A percentile compares a stretch with the other conserved stretches of the same genome.
Conservation (phyloP, 441 rosid genomes). For the Rhodomyrtus psidioides region DNA sequence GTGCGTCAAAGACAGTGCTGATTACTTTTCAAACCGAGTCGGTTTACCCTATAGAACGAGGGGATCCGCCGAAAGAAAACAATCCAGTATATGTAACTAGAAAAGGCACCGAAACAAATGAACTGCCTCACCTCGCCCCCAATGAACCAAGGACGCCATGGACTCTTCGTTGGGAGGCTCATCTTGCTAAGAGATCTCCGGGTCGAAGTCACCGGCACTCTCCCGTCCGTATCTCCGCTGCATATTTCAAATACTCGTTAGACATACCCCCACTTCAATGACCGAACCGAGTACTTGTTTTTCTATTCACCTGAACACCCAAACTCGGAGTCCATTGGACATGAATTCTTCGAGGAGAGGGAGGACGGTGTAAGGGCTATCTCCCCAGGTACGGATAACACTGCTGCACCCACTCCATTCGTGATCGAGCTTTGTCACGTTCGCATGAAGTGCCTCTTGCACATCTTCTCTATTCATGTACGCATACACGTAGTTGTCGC, state of each 20-base stretch:
- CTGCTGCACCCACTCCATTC: slow-evolving; percentile 19
- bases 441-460: slow-evolving; percentile 78
- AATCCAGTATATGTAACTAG: neutral
- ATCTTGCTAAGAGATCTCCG: slow-evolving; percentile 42
- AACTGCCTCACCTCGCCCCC: neutral
- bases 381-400: slow-evolving; percentile 36
- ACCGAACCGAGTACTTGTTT: neutral
- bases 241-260: slow-evolving; percentile 1
- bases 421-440: slow-evolving; percentile 44
- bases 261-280: neutral
- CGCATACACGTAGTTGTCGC: slow-evolving; percentile 48
- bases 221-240: slow-evolving; percentile 82
- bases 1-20: neutral
- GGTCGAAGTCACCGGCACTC: slow-evolving; percentile 70
- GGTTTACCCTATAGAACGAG: neutral
- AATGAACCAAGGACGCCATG: slow-evolving; percentile 72
- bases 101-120: neutral
- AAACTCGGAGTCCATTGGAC: slow-evolving; percentile 45
- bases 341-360: slow-evolving; percentile 49
- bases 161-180: slow-evolving; percentile 38
- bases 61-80: neutral
- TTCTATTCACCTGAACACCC: slow-evolving; percentile 51
- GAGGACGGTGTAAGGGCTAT: slow-evolving; percentile 53
- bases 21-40: neutral
- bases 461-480: slow-evolving; percentile 63